Percentiles rank a stretch among this genome's conserved stretches.
These are phyloP conservation scores for Cicer cuneatum DNA, from an alignment of 306 rosid genomes.

Conservation along the genomic window DNA sequence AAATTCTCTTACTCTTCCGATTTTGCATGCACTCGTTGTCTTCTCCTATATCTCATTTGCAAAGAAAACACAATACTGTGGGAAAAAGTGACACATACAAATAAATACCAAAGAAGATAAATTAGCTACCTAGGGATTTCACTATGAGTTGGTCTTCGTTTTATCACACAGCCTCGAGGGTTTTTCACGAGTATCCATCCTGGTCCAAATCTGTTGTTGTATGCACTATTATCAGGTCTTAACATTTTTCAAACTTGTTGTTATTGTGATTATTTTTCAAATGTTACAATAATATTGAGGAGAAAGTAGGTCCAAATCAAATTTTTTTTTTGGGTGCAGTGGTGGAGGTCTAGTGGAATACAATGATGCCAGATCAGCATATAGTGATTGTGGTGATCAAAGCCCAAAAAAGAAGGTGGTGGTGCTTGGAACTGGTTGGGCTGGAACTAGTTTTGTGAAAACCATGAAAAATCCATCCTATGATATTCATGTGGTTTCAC, in stretches of 20 bases:
- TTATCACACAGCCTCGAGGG: constrained; percentile 60
- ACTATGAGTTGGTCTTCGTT: constrained; percentile 63
- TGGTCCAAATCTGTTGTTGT: constrained; percentile 68
- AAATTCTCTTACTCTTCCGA: constrained; percentile 28
- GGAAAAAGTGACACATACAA: not conserved
- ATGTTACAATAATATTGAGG: constrained; percentile 1
- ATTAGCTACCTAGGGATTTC: constrained; percentile 11
- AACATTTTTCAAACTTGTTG: not conserved
- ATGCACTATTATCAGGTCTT: constrained; percentile 78
- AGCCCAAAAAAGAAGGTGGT: constrained; percentile 70
- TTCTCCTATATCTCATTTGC: constrained; percentile 1
- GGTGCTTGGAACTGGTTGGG: constrained; percentile 98
- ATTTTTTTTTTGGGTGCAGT: constrained; percentile 48
- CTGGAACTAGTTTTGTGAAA: constrained; percentile 87
- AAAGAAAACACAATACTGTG: constrained; percentile 3
- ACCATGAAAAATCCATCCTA: constrained; percentile 59
- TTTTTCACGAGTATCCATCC: constrained; percentile 63
- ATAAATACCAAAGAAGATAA: constrained; percentile 16
- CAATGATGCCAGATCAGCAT: constrained; percentile 56
- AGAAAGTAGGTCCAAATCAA: not conserved
- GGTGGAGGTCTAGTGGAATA: constrained; percentile 81
- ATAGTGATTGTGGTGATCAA: constrained; percentile 29
- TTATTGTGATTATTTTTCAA: not conserved
- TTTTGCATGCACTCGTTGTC: constrained; percentile 9
- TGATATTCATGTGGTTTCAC: constrained; percentile 88